Percentiles rank a stretch among this genome's conserved stretches.
These are phyloP conservation scores for Mycena leptocephala DNA, from an alignment of 768 basidiomycete species.

Conservation along the genomic window DNA sequence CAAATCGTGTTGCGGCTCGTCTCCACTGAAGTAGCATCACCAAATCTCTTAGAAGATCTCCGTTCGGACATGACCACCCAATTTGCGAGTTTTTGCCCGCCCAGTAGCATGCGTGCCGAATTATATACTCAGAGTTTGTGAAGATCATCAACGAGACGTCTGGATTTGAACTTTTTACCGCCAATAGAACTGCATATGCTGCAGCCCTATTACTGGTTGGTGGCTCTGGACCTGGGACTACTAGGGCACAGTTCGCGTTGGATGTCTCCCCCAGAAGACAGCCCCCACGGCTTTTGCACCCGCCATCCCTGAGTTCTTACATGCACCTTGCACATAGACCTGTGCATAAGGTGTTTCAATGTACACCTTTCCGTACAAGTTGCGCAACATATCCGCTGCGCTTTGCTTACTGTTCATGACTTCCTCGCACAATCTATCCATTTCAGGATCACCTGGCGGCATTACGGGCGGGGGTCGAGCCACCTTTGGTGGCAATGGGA, in stretches of 20 bases:
- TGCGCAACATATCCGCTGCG: too few species aligned
- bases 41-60: not conserved
- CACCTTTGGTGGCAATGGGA: not conserved
- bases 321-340: not conserved
- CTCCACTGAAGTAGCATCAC: not conserved
- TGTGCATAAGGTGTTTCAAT: not conserved
- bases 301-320: not conserved
- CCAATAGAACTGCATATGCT: not conserved
- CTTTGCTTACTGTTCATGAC: not conserved
- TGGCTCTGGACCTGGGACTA: not conserved
- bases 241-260: not conserved
- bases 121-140: not conserved
- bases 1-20: not conserved
- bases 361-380: not conserved
- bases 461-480: not conserved
- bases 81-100: too few species aligned
- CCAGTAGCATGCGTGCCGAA: conserved; percentile 2
- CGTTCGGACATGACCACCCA: too few species aligned
- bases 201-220: conserved; percentile 2
- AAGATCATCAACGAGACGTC: not conserved
- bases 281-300: too few species aligned
- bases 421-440: not conserved
- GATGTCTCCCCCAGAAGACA: too few species aligned
- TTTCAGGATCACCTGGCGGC: not conserved
- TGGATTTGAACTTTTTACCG: not conserved